Evolutionary conservation across 371 early-diverging fungal species (phyloP).

Genomic region (Coemansia sp.): DNA sequence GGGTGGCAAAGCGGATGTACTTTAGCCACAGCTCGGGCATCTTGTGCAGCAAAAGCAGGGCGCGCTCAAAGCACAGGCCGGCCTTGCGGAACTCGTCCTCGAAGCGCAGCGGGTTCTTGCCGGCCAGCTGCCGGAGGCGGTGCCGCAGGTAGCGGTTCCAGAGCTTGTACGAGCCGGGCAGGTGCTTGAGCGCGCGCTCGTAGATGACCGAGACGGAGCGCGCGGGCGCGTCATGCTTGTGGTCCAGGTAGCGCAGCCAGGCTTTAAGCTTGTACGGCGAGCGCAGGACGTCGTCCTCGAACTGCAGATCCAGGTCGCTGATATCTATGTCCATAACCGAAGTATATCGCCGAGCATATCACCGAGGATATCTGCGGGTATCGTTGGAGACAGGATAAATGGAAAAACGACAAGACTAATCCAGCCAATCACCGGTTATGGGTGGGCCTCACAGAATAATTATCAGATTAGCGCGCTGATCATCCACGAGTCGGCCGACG

Average conservation of each 20-base stretch:
- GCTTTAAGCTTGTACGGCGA: slow-evolving; percentile 77
- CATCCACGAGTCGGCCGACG: slow-evolving; percentile 3
- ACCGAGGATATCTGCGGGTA: too few species aligned
- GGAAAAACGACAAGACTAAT: too few species aligned
- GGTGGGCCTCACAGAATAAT: too few species aligned
- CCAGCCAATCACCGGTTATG: too few species aligned
- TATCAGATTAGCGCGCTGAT: neutral
- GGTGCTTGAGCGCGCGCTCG: slow-evolving; percentile 82
- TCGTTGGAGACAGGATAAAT: too few species aligned
- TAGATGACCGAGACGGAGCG: slow-evolving; percentile 63
- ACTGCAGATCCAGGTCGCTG: slow-evolving; percentile 51
- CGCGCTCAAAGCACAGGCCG: slow-evolving; percentile 79
- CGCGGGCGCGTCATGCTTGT: slow-evolving; percentile 63
- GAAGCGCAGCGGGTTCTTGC: slow-evolving; percentile 54
- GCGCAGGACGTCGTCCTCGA: slow-evolving; percentile 89
- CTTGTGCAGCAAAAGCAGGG: slow-evolving; percentile 87
- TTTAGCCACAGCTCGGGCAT: slow-evolving; percentile 85
- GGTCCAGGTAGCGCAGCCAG: slow-evolving; percentile 92
- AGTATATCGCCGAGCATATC: too few species aligned
- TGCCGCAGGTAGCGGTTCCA: slow-evolving; percentile 91
- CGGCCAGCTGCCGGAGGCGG: slow-evolving; percentile 55
- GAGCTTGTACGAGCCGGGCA: slow-evolving; percentile 94
- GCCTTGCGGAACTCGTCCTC: slow-evolving; percentile 65
- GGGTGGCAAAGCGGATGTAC: slow-evolving; percentile 70
- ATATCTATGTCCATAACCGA: slow-evolving; percentile 31